phyloP scores from a whole-genome alignment of 345 rosid genomes.

The Capsella bursapastoris region DNA sequence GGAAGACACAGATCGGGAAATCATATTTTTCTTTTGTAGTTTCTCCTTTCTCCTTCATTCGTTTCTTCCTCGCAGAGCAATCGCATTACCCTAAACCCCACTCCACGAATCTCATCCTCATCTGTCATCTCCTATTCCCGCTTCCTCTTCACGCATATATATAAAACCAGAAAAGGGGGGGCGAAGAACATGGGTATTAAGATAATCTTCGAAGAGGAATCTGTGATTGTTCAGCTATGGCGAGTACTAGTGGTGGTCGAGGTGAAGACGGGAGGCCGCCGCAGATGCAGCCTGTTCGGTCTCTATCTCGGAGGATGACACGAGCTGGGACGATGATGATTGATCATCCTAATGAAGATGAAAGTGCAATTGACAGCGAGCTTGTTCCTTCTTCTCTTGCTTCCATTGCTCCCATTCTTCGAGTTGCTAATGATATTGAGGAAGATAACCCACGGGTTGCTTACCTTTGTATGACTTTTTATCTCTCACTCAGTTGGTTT shows the following conservation, averaged over 20 bases:
- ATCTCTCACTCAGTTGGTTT: background rate
- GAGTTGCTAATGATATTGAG: slow-evolving; percentile 91
- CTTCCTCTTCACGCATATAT: slow-evolving; percentile 35
- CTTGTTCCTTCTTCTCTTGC: slow-evolving; percentile 88
- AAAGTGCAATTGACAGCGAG: slow-evolving; percentile 69
- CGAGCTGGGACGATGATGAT: slow-evolving; percentile 57
- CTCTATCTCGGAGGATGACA: slow-evolving; percentile 54
- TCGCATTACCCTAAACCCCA: slow-evolving; percentile 60
- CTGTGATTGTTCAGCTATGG: slow-evolving; percentile 50
- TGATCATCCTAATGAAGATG: slow-evolving; percentile 58
- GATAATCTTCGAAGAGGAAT: slow-evolving; percentile 26
- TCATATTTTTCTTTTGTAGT: background rate
- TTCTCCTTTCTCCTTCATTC: slow-evolving; percentile 45
- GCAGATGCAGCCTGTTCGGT: slow-evolving; percentile 46
- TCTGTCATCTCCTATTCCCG: slow-evolving; percentile 19
- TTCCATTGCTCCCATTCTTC: slow-evolving; percentile 70
- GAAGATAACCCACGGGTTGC: slow-evolving; percentile 77
- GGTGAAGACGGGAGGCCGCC: slow-evolving; percentile 38
- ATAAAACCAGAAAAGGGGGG: background rate
- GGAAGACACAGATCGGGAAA: slow-evolving; percentile 12
- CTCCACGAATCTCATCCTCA: slow-evolving; percentile 59
- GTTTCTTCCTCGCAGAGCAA: slow-evolving; percentile 65
- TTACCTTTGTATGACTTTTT: slow-evolving; percentile 66
- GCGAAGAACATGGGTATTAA: slow-evolving; percentile 29
- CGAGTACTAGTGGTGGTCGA: slow-evolving; percentile 81